A percentile compares a stretch with the other conserved stretches of the same genome.
Evolutionary conservation across 2,329 filamentous ascomycete species (phyloP).

Genomic region (Colletotrichum chlorophyti): DNA sequence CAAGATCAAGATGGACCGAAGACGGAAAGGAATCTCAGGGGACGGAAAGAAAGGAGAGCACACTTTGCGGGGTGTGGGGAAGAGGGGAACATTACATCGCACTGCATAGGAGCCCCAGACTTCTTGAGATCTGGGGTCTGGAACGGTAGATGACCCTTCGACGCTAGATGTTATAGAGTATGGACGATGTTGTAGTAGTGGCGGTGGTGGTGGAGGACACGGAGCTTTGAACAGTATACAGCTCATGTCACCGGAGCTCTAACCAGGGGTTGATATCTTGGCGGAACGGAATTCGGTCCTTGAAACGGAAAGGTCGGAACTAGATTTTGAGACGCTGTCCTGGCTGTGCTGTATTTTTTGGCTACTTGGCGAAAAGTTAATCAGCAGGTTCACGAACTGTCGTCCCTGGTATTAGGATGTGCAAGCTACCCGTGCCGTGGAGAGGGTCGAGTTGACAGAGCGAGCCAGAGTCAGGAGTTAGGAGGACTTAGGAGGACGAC

Average conservation of each 20-base stretch:
- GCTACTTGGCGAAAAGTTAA: constrained; percentile 1
- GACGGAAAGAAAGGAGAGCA: constrained; percentile 7
- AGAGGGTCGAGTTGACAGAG: constrained; percentile 13
- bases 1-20: constrained; percentile 19
- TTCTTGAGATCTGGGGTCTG: constrained; percentile 16
- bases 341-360: too few relatives aligned
- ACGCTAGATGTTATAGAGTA: constrained; percentile 16
- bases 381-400: constrained; percentile 5
- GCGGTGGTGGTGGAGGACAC: constrained; percentile 5
- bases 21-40: too few relatives aligned
- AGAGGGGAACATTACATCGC: constrained; percentile 26
- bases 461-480: constrained; percentile 25
- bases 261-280: neutral
- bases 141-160: constrained; percentile 21
- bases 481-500: neutral
- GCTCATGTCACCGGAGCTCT: neutral
- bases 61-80: constrained; percentile 34
- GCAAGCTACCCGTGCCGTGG: neutral
- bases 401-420: too few relatives aligned
- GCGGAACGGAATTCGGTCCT: too few relatives aligned
- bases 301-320: constrained; percentile 13
- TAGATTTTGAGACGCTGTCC: neutral
- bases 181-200: too few relatives aligned
- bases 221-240: constrained; percentile 6
- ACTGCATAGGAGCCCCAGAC: constrained; percentile 7